phyloP scores from a whole-genome alignment of 352 stramenopile genomes.

The Pythium periplocum region DNA sequence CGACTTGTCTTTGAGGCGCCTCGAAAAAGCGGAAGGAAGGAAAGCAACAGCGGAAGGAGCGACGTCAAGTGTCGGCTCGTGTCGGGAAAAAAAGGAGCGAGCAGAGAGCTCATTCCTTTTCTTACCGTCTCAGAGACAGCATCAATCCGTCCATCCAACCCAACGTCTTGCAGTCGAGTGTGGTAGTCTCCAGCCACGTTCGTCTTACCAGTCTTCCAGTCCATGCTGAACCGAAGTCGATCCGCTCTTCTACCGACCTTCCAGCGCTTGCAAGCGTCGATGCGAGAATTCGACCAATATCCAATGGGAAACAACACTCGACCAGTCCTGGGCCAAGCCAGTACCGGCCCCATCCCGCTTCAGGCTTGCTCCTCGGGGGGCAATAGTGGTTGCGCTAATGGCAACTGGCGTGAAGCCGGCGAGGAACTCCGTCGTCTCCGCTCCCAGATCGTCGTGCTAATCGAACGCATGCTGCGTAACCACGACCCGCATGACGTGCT shows the following conservation, averaged over 20 bases:
- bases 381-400: too few species aligned
- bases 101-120: conserved; percentile 19
- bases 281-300: conserved; percentile 35
- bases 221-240: conserved; percentile 43
- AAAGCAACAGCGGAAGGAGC: too few species aligned
- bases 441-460: conserved; percentile 35
- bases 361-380: too few species aligned
- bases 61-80: not conserved
- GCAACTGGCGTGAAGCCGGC: conserved; percentile 32
- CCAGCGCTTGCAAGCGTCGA: conserved; percentile 43
- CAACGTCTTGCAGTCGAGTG: not conserved
- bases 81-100: not conserved
- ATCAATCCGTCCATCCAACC: not conserved
- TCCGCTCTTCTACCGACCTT: conserved; percentile 30
- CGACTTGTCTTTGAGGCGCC: not conserved
- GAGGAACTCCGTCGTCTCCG: conserved; percentile 43
- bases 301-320: conserved; percentile 3
- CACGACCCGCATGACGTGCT: conserved; percentile 56
- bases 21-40: conserved; percentile 1
- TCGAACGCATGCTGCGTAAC: conserved; percentile 50
- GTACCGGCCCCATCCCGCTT: too few species aligned
- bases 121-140: conserved; percentile 7
- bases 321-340: not conserved
- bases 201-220: conserved; percentile 1
- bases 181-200: too few species aligned